phyloP scores from a whole-genome alignment of 1,284 basidiomycete genomes.

The Pterulicium gracile region DNA sequence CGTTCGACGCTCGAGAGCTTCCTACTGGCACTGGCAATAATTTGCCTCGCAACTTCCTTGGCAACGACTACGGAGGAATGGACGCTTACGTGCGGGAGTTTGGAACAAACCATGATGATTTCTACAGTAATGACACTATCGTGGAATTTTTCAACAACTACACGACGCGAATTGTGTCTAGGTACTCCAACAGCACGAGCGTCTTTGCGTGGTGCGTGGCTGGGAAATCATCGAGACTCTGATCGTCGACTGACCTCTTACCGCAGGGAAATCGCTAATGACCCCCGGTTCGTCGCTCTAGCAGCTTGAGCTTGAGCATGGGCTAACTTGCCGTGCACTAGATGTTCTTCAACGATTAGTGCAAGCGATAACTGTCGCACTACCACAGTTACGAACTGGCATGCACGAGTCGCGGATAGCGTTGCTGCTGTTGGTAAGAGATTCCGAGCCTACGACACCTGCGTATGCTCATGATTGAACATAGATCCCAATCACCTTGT shows the following conservation, averaged over 20 bases:
- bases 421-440: background rate
- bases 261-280: conserved; percentile 54
- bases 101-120: conserved; percentile 40
- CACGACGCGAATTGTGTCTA: conserved; percentile 38
- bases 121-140: conserved; percentile 41
- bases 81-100: conserved; percentile 51
- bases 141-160: conserved; percentile 45
- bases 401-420: conserved; percentile 13
- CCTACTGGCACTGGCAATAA: conserved; percentile 26
- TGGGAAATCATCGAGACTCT: too few relatives aligned
- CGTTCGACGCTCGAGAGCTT: conserved; percentile 21
- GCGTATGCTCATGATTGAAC: conserved; percentile 24
- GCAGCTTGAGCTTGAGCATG: background rate
- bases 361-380: conserved; percentile 33
- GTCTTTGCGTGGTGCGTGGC: conserved; percentile 43
- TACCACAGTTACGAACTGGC: conserved; percentile 44
- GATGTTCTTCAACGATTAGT: conserved; percentile 44
- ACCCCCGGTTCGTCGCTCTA: conserved; percentile 41
- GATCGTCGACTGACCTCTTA: conserved; percentile 1
- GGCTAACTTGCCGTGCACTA: conserved; percentile 13
- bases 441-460: conserved; percentile 23
- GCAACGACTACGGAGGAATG: conserved; percentile 58
- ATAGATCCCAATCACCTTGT: conserved; percentile 58
- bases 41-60: conserved; percentile 39
- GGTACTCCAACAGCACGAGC: conserved; percentile 38